Conservation (phyloP, 768 basidiomycete species). For the Leucosporidium yakuticum region DNA sequence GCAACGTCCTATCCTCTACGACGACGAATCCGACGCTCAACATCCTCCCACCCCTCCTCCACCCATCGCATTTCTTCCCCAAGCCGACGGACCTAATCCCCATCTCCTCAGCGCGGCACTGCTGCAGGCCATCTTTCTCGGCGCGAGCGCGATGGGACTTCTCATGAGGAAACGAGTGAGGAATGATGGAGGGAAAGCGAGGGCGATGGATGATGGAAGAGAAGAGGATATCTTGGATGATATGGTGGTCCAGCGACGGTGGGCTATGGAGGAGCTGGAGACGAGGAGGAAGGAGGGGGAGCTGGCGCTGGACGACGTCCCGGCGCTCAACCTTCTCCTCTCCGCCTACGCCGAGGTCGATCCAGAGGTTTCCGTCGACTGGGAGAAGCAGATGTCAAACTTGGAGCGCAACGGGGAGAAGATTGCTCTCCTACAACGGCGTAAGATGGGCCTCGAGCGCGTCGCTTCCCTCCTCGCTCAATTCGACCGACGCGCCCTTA, state of each 20-base stretch:
- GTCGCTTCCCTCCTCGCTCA: not conserved
- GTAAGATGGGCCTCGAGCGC: not conserved
- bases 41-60: not conserved
- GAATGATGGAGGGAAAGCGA: no score
- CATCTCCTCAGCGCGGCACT: not conserved
- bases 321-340: slow-evolving; percentile 1
- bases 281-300: not conserved
- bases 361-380: no score
- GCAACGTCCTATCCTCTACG: not conserved
- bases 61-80: not conserved
- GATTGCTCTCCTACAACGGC: not conserved
- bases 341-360: not conserved
- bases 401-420: no score
- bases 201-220: not conserved
- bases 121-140: slow-evolving; percentile 5
- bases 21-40: not conserved
- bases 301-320: not conserved
- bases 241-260: not conserved
- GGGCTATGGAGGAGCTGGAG: not conserved
- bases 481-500: not conserved
- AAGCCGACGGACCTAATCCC: not conserved
- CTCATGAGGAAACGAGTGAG: not conserved
- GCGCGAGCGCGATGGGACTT: not conserved
- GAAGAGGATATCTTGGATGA: not conserved
- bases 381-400: no score